Evolutionary conservation across 2,329 filamentous ascomycete genomes (phyloP).

Genomic region (Clarireedia paspali): DNA sequence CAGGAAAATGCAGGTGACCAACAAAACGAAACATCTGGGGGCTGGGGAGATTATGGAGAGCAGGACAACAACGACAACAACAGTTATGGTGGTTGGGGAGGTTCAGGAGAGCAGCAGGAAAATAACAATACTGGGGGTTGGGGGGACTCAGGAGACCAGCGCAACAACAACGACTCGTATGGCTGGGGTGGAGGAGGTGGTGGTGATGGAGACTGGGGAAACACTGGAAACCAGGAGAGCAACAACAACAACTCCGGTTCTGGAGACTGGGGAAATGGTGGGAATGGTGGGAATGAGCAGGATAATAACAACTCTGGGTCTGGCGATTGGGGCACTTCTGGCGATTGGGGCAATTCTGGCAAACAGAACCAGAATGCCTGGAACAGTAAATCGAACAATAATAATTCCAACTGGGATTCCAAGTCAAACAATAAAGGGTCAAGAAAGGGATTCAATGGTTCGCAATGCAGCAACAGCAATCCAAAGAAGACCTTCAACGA

Average conservation of each 20-base stretch:
- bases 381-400: not conserved
- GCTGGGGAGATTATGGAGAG: not conserved
- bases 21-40: conserved; percentile 2
- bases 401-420: conserved; percentile 2
- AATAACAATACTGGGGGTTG: conserved; percentile 11
- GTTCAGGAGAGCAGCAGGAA: not conserved
- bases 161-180: not conserved
- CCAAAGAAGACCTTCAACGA: not conserved
- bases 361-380: not conserved
- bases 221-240: not conserved
- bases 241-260: too few relatives aligned
- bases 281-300: too few relatives aligned
- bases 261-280: too few relatives aligned
- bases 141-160: not conserved
- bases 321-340: not conserved
- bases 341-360: not conserved
- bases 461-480: not conserved
- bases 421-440: not conserved
- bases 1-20: conserved; percentile 3
- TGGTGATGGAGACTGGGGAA: conserved; percentile 1
- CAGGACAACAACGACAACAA: not conserved
- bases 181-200: too few relatives aligned
- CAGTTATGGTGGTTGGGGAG: conserved; percentile 10
- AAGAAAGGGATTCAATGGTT: not conserved
- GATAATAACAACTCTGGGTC: too few relatives aligned